Percentiles rank a stretch among this genome's conserved stretches.
Conservation (phyloP, 768 basidiomycete genomes). For the Termitomyces sp. region DNA sequence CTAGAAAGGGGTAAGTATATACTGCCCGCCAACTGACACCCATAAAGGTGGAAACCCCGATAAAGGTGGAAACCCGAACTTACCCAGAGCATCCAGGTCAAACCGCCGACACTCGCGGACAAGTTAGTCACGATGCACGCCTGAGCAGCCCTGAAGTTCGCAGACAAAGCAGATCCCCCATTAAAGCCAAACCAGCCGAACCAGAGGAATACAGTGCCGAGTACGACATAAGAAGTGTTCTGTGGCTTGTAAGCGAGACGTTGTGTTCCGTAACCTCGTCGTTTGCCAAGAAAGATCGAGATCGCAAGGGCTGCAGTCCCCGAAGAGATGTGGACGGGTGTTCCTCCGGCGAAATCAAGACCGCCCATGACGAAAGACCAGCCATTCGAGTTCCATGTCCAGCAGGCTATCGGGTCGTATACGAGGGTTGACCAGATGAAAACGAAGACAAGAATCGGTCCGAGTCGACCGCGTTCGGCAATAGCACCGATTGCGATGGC, state of each 20-base stretch:
- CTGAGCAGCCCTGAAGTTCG: conserved; percentile 81
- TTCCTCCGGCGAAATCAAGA: conserved; percentile 92
- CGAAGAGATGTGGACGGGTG: conserved; percentile 94
- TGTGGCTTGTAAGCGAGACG: conserved; percentile 90
- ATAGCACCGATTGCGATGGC: conserved; percentile 90
- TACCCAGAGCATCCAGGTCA: conserved; percentile 92
- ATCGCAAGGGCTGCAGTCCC: conserved; percentile 90
- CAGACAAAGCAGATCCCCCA: conserved; percentile 85
- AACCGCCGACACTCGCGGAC: conserved; percentile 80
- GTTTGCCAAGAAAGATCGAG: conserved; percentile 86
- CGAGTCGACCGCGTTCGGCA: conserved; percentile 82
- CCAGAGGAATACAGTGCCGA: conserved; percentile 95
- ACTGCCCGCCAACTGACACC: neutral
- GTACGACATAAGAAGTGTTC: conserved; percentile 86
- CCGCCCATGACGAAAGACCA: conserved; percentile 77
- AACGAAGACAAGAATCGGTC: conserved; percentile 84
- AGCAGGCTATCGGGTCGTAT: conserved; percentile 93
- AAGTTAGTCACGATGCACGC: conserved; percentile 94
- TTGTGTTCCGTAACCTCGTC: conserved; percentile 88
- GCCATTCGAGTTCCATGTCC: conserved; percentile 87
- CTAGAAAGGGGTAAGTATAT: conserved; percentile 19
- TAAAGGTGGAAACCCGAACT: no score
- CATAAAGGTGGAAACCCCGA: no score
- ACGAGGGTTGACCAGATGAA: conserved; percentile 88
- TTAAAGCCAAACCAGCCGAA: conserved; percentile 97